phyloP scores from a whole-genome alignment of 2,329 filamentous ascomycete genomes.

The Pseudopithomyces maydicus region DNA sequence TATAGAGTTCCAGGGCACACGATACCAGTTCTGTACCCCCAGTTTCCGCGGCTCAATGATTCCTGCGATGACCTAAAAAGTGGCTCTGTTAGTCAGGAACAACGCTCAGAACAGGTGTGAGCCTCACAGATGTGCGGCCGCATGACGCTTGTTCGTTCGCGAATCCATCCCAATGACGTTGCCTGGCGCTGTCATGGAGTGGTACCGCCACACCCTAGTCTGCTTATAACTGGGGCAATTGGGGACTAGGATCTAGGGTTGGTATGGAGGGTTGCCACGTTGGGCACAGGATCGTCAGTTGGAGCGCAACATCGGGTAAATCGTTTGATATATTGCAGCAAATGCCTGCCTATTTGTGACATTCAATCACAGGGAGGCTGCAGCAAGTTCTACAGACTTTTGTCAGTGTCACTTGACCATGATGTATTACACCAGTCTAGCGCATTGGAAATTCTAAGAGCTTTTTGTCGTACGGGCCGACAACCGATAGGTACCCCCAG shows the following conservation, averaged over 20 bases:
- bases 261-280: neutral
- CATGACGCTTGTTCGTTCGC: conserved; percentile 1
- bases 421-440: neutral
- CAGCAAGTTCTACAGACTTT: neutral
- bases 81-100: conserved; percentile 5
- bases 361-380: neutral
- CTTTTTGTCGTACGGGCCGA: neutral
- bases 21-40: neutral
- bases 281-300: neutral
- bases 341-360: neutral
- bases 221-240: neutral
- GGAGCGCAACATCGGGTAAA: conserved; percentile 1
- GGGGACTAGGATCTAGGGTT: conserved; percentile 4
- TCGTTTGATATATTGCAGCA: neutral
- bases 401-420: neutral
- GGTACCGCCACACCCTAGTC: neutral
- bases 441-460: neutral
- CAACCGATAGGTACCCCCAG: neutral
- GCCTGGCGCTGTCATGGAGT: neutral
- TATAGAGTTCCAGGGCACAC: conserved; percentile 1
- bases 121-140: conserved; percentile 3
- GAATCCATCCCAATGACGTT: conserved; percentile 4
- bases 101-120: neutral
- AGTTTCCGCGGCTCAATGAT: neutral
- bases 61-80: conserved; percentile 3